Evolutionary conservation across 176 grass and related monocot genomes (phyloP), one percentile per base, ranked within the genome.

Genomic region (Tuctoria greenei): DNA sequence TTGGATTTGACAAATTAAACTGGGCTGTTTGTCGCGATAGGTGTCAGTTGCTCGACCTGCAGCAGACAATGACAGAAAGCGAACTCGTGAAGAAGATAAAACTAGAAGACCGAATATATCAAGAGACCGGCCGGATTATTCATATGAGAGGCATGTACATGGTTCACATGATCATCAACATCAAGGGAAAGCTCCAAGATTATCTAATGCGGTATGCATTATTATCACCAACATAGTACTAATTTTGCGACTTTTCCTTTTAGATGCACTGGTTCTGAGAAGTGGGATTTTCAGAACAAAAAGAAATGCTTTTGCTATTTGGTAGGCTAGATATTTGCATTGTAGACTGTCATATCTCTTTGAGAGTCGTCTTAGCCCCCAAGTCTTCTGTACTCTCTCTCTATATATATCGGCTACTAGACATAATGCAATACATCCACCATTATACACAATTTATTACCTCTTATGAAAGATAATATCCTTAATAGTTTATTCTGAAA

Each of bases 21-120:
- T 76, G 10, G 14, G 11, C 18, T 76, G 34, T 79, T 51, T 83
- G n/a, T 77, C 7, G 15, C 84, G 74, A 69, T 81, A 96, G 93
- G 93, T 96, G 37, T 82, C 93, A 78, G 87, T 96, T 85, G 93
- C 93, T 87, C 88, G 82, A 51, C 89, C 93, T 77, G 83, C 10
- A 34, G 65, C 56, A 35, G 84, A 88, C 58, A 92, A 86, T 26
- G 79, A 87, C 31, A 86, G 74, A 67, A 92, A 92, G 62, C 75
- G 89, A 61, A 66, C 66, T 63, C 84, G 42, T 72, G 82, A 92
- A 71, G 84, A 96, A 65, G 71, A 78, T 47, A 85, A 87, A 75
- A 80, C 57, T 51, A 83, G 83, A 69, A 66, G 46, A 67, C 59
- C 75, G 76, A 66, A 62, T 73, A 60, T 39, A 37, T 71, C 89